Evolutionary conservation across 2,329 filamentous ascomycete genomes (phyloP).

Genomic region (Parastagonospora avenae): DNA sequence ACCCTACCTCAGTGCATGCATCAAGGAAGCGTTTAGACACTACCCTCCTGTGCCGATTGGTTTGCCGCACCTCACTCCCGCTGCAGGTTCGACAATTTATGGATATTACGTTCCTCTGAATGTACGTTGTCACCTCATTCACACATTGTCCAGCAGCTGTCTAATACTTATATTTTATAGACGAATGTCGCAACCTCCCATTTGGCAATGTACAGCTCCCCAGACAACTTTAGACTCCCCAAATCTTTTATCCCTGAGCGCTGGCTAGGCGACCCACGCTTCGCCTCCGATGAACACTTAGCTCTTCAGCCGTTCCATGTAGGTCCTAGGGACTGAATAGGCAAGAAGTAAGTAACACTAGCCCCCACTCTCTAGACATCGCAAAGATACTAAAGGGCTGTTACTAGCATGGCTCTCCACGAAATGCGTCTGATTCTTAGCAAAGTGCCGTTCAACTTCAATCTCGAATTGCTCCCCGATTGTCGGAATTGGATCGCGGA

Average conservation of each 20-base stretch:
- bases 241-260: slow-evolving; percentile 32
- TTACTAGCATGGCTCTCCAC: slow-evolving; percentile 26
- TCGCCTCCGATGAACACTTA: slow-evolving; percentile 13
- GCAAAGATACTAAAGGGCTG: background rate
- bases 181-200: slow-evolving; percentile 14
- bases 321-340: slow-evolving; percentile 29
- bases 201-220: slow-evolving; percentile 6
- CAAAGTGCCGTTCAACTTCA: slow-evolving; percentile 21
- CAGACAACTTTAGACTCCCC: slow-evolving; percentile 25
- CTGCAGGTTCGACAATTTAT: slow-evolving; percentile 36
- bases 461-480: slow-evolving; percentile 10
- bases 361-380: background rate
- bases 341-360: slow-evolving; percentile 27
- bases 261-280: slow-evolving; percentile 29
- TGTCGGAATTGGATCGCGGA: slow-evolving; percentile 11
- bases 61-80: slow-evolving; percentile 35
- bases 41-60: slow-evolving; percentile 45
- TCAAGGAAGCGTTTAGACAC: slow-evolving; percentile 35
- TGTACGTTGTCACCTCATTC: slow-evolving; percentile 5
- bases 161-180: slow-evolving; percentile 12
- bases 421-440: slow-evolving; percentile 27
- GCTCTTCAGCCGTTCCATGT: slow-evolving; percentile 23
- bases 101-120: slow-evolving; percentile 35
- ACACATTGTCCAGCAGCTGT: background rate
- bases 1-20: slow-evolving; percentile 39